Evolutionary conservation across 768 basidiomycete species (phyloP), one percentile per base, ranked within the genome.

Genomic region (Russula griseocarnosa): DNA sequence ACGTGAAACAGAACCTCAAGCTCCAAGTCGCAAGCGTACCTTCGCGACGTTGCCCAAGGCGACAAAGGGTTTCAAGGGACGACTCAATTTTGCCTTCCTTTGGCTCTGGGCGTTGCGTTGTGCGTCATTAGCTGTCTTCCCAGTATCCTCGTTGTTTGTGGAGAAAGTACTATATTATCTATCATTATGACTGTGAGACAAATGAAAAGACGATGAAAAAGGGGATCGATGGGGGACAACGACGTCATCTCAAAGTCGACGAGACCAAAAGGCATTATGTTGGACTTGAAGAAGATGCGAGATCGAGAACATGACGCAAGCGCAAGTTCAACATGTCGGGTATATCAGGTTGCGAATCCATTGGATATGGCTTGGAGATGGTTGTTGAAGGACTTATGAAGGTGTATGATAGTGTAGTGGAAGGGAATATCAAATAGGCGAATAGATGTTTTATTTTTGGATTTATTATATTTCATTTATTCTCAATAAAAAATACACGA

Each of bases 41-140:
- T 44, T 55, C 38, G 44, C 36, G n/a, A 60, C 44, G 16, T 30
- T 30, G 2, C 30, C 30, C 52, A 55, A 30, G 58, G 38, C 22
- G 58, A 36, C 36, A 13, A 44, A 49, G 28, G 52, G 58, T 34
- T 55, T 60, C 40, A 13, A 34, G 44, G 63, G 40, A 59, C 22
- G 7, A 32, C 51, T 40, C 46, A 47, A 47, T 51, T 32, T 62
- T 30, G 36, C 40, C 28, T 26, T 62, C 24, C 28, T 58, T 53
- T 59, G 20, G 42, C 22, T 10, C 44, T 38, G 30, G 0, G n/a
- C 47, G 51, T 28, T 53, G 50, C 28, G 22, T 30, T 30, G 30
- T 30, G 28, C 40, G 9, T 34, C 56, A 22, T 24, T 16, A 26
- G n/a, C 14, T 42, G 26, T 40, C 28, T 32, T 32, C 22, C 55